Percentiles rank a stretch among this genome's conserved stretches.
Conservation (phyloP, 345 rosid genomes). For the Odontarrhena argentea region DNA sequence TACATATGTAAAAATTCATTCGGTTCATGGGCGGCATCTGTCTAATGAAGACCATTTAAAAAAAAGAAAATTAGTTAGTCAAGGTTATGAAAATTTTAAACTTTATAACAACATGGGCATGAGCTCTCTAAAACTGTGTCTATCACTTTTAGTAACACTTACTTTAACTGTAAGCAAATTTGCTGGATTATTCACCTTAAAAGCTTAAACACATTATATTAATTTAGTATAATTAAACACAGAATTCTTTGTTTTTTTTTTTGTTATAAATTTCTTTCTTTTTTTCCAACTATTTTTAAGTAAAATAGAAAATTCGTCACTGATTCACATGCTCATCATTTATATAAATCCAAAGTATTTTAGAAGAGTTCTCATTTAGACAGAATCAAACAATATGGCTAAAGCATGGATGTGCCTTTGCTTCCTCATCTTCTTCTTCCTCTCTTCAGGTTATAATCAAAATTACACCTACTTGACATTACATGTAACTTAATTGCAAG, state of each 20-base stretch:
- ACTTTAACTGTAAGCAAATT: conserved; percentile 26
- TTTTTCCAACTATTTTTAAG: background rate
- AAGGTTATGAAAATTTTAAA: too few relatives aligned
- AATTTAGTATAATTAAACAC: too few relatives aligned
- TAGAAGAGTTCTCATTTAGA: conserved; percentile 18
- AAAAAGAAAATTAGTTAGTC: too few relatives aligned
- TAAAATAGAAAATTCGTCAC: conserved; percentile 18
- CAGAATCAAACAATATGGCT: conserved; percentile 32
- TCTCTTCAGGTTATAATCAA: conserved; percentile 26
- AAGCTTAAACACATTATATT: conserved; percentile 31
- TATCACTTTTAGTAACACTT: conserved; percentile 26
- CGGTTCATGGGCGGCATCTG: too few relatives aligned
- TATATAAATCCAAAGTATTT: conserved; percentile 26
- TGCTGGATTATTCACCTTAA: conserved; percentile 36
- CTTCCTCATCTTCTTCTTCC: conserved; percentile 33
- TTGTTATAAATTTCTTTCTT: background rate
- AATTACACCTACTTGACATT: background rate
- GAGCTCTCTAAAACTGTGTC: conserved; percentile 4
- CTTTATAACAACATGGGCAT: too few relatives aligned
- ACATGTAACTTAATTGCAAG: background rate
- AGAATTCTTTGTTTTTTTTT: background rate
- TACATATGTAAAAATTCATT: too few relatives aligned
- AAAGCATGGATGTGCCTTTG: conserved; percentile 36
- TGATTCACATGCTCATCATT: conserved; percentile 15
- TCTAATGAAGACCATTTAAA: too few relatives aligned